Conservation (phyloP, 106 monocot species). For the Dioscorea zingiberensis region DNA sequence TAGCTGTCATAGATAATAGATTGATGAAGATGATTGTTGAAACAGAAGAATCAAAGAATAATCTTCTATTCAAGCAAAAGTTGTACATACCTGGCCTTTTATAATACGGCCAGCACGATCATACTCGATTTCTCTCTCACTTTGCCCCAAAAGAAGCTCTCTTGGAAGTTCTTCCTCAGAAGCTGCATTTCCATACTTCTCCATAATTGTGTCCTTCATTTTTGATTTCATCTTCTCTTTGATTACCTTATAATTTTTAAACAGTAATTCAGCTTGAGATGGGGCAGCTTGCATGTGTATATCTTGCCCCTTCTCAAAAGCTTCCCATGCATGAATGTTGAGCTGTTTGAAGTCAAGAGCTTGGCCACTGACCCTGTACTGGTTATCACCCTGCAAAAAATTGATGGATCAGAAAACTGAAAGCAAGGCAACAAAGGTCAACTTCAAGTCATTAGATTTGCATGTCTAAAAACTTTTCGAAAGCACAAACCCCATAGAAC, state of each 20-base stretch:
- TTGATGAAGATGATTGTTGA: too few species aligned
- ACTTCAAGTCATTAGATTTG: too few species aligned
- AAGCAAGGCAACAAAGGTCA: background rate
- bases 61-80: too few species aligned
- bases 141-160: slow-evolving; percentile 92
- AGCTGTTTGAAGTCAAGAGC: slow-evolving; percentile 90
- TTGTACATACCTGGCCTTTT: too few species aligned
- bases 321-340: slow-evolving; percentile 90
- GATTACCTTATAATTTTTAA: slow-evolving; percentile 70
- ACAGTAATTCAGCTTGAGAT: slow-evolving; percentile 85
- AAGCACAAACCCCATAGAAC: slow-evolving; percentile 62
- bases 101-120: slow-evolving; percentile 92
- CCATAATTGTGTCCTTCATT: slow-evolving; percentile 78
- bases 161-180: slow-evolving; percentile 65
- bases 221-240: slow-evolving; percentile 76
- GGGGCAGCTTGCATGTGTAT: slow-evolving; percentile 99
- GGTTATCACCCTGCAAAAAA: slow-evolving; percentile 80
- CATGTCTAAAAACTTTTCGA: too few species aligned
- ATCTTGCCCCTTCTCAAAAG: slow-evolving; percentile 97
- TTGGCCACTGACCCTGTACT: slow-evolving; percentile 87
- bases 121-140: slow-evolving; percentile 89
- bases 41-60: too few species aligned
- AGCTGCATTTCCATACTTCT: slow-evolving; percentile 97
- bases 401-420: background rate
- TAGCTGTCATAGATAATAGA: too few species aligned